Evolutionary conservation across 2,329 filamentous ascomycete genomes (phyloP), one percentile per base, ranked within the genome.

Genomic region (Penicillium sp.): DNA sequence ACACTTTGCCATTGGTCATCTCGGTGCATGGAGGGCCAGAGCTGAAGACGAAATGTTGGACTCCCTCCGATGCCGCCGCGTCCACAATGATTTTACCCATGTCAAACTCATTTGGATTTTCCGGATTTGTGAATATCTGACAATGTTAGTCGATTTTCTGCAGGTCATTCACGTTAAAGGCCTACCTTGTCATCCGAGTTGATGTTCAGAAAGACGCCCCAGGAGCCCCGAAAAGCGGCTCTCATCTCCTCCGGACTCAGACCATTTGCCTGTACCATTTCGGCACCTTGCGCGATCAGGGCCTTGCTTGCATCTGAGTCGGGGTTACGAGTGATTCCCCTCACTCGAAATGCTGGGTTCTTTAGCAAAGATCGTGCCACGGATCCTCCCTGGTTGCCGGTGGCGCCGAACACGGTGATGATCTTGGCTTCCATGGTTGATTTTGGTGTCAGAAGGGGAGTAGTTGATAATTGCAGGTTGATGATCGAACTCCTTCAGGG

Each of bases 41-140:
- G 46, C 72, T 75, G 41, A 70, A 75, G 7, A 75, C 65, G 17
- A 75, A 64, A 52, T 73, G 66, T 40, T 65, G 53, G 0, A 74
- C 69, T n/a, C 71, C 67, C 9, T 66, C 68, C 10, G 66, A 58
- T 13, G 56, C 61, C 1, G 70, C 71, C 7, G 63, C 64, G 43
- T 74, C 69, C 10, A 73, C 58, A 33, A 75, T 52, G 3, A 27
- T 54, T 36, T 68, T 73, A 8, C 72, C 73, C 18, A 75, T 40
- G n/a, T 70, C 72, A 5, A 61, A 59, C 49, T 76, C 73, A 2
- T 54, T 68, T 2, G 62, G 1, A 27, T 33, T 34, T 49, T 40
- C 23, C 36, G n/a, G 21, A 27, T 36, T 39, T 20, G 17, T 2
- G 26, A 48, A 33, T 23, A 15, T 29, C 23, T 39, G 23, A 29